Conservation (phyloP, 2,329 filamentous ascomycete species). For the Ceratocystiopsis brevicomis region DNA sequence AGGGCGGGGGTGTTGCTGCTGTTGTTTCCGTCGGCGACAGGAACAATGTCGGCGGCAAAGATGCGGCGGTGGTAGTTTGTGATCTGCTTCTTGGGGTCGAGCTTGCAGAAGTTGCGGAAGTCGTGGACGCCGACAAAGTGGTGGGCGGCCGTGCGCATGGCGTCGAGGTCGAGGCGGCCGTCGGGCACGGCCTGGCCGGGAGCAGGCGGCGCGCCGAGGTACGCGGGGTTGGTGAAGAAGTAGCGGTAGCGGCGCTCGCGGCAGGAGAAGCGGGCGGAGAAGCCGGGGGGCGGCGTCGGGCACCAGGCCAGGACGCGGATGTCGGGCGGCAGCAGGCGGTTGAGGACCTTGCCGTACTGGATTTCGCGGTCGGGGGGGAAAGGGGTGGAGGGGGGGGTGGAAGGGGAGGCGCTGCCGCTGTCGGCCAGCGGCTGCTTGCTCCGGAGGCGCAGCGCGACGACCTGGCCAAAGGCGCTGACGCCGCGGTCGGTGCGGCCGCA, state of each 20-base stretch:
- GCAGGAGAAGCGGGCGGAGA: constrained; percentile 86
- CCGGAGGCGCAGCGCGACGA: constrained; percentile 65
- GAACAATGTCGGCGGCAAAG: constrained; percentile 60
- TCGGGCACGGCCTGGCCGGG: constrained; percentile 26
- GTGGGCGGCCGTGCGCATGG: constrained; percentile 68
- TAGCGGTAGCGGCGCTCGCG: constrained; percentile 83
- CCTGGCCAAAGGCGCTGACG: constrained; percentile 93
- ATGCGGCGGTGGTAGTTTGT: constrained; percentile 65
- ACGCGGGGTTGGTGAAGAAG: constrained; percentile 92
- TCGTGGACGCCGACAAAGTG: constrained; percentile 71
- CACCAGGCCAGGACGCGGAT: constrained; percentile 91
- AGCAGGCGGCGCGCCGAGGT: constrained; percentile 35
- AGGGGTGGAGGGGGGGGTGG: too few relatives aligned
- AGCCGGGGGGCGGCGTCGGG: constrained; percentile 56
- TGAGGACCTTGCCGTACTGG: constrained; percentile 65
- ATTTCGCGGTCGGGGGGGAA: constrained; percentile 34
- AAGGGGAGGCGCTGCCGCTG: too few relatives aligned
- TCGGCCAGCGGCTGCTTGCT: constrained; percentile 26
- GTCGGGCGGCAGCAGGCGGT: constrained; percentile 71
- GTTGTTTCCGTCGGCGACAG: constrained; percentile 37
- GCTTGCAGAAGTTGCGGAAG: constrained; percentile 92
- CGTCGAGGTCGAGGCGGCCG: constrained; percentile 72
- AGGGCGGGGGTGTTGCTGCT: constrained; percentile 36
- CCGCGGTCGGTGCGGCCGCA: constrained; percentile 85
- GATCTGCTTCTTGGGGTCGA: constrained; percentile 80